Evolutionary conservation across 2,329 filamentous ascomycete species (phyloP), one percentile per base, ranked within the genome.

Genomic region (Trichophyton rubrum): DNA sequence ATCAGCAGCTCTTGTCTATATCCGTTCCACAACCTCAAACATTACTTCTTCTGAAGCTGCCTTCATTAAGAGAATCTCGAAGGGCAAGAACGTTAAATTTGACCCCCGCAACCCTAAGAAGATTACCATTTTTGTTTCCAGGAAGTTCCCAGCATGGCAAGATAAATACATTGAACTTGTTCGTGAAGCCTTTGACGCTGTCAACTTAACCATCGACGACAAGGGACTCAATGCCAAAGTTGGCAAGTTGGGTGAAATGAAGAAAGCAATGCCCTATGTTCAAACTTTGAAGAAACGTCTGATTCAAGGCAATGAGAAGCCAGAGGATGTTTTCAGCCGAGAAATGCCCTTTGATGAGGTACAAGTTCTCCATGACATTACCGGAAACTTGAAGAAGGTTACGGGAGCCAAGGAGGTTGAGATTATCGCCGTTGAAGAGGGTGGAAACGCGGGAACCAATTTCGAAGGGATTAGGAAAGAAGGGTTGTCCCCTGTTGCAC

Each of bases 251-350:
- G 85, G 85, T 49, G 74, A 76, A 65, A 90, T 90, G 82, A 99
- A 97, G 84, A 93, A 95, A 77, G 92, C 90, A 1, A 97, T 97
- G 92, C 93, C 93, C 0, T 97, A 96, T 70, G 86, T 96, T 57
- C 91, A 97, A 77, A 77, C 73, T 5, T 78, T 97, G 62, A 96
- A 96, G 85, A 88, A 83, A 73, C 84, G 89, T 59, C 82, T 99
- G 60, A 80, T 90, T 61, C 71, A 72, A 41, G 79, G 80, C 57
- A 87, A 88, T 63, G 84, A 92, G 74, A 76, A 79, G 13, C 77
- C 83, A 1, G 78, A 82, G 24, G 79, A 76, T 1, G 89, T 96
- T 8, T 85, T 97, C 69, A 85, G 92, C 70, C 82, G 90, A 66
- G 89, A 92, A 75, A 79, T 99, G 63, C 81, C 84, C 0, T 99